Evolutionary conservation across 2,329 filamentous ascomycete genomes (phyloP), one percentile per base, ranked within the genome.

Genomic region (Calonectria henricotiae): DNA sequence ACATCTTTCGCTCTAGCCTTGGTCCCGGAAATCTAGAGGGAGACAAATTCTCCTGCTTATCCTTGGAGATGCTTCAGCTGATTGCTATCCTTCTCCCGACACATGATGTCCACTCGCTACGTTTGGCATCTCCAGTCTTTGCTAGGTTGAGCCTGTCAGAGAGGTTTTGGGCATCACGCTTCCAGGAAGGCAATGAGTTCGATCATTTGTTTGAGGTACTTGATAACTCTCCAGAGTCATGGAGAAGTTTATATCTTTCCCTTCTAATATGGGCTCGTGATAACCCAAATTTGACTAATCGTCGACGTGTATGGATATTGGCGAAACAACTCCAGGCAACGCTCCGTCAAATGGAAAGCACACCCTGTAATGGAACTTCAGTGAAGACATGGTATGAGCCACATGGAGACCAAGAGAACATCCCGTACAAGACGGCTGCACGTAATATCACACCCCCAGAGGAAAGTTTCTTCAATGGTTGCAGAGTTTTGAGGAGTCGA

Each of bases 111-210:
- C 65, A 30, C 4, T 74, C 71, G n/a, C 32, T 74, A 1, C 67
- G 73, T 3, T 71, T 71, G 3, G 61, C 73, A 0, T 75, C 73
- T 1, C 69, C 44, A 15, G 69, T 39, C 4, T 72, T 75, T 17
- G 71, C 68, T 1, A 68, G 15, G 0, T 23, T 73, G 27, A 37
- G 49, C 32, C 17, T 73, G 2, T 49, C 73, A 2, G 71, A 73
- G 8, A 47, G 25, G 11, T 75, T 75, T 27, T 74, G 73, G 74
- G 46, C 25, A 30, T 74, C 74, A 5, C 55, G 72, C 13, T 74
- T 75, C 9, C 30, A 51, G 13, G 9, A 49, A n/a, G 67, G 41
- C 1, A 41, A 60, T 15, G 71, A 75, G 7, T 72, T 73, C 20
- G 58, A 69, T 7, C 27, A 51, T 37, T 30, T 75, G 8, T 25